Base-by-base conservation (phyloP, 169 alveolate genomes). In the Cryptosporidium felis region DNA sequence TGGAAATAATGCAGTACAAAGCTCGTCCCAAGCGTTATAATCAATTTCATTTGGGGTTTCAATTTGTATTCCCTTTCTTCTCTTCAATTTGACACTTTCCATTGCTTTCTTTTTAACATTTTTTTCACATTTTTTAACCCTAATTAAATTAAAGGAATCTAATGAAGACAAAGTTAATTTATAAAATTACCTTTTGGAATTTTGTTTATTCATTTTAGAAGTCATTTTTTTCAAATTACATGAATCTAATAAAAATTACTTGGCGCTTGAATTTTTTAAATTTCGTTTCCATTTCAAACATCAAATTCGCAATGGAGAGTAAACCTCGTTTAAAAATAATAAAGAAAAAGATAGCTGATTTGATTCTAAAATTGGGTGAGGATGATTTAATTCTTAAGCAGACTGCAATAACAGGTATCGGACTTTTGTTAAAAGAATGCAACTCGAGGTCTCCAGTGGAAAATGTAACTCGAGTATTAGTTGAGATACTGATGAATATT, bases 11-110 rank as follows among this genome's bases (percentile, higher is more conserved):
- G 65, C 9, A 18, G 6, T 53, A 18, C 85, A 74, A 9, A 74
- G n/a, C 5, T 74, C 42, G 41, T 74, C 85, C 85, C 85, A 74
- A 12, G 74, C 36, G 21, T 49, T 74, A 9, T 56, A 30, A 5
- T 74, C 67, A 6, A 42, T 10, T 21, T 49, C 59, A 74, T 49
- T 40, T 23, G 53, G 30, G 14, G 61, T 18, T 74, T 74, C 74
- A 8, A 74, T n/a, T 32, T 30, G 12, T 4, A 49, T 30, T n/a
- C 74, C 74, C 0, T 18, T 28, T 51, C 80, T 53, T 67, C 89
- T 30, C 21, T 28, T 26, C 14, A 56, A 56, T 42, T 56, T 56
- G 8, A n/a, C 21, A 5, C 10, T 6, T 8, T 56, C 23, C 0
- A 8, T 18, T 12, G 6, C 0, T 28, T 56, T n/a, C n/a, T n/a